Evolutionary conservation across 495 filamentous ascomycete genomes (phyloP), one percentile per base, ranked within the genome.

Genomic region (Neurospora sp.): DNA sequence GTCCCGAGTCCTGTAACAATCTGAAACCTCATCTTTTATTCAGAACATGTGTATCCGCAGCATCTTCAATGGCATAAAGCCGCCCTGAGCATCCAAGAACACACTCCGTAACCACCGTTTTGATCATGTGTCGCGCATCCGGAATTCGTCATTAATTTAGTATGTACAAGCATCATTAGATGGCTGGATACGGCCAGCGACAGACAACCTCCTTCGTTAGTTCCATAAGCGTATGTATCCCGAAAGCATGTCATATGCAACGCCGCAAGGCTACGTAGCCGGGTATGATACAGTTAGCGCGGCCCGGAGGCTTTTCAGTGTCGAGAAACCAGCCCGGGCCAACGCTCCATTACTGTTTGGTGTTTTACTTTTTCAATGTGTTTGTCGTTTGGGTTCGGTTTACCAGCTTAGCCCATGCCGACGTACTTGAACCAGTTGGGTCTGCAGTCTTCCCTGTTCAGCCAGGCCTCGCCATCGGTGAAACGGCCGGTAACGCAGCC

Each of bases 381-480:
- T 66, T 35, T 66, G 53, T 66, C 27, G 27, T 66, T 66, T 16
- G 53, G 53, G 53, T 66, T 66, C 14, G 27, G 12, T 35, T 35
- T 27, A 66, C 27, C 14, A 22, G 8, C 66, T 81, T 77, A 98
- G 80, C 90, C 89, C 85, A 91, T 94, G 69, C 94, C 93, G 37
- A 91, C 93, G 80, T 91, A 93, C 83, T 97, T 94, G 85, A 99
- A 99, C 90, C 96, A 99, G 80, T 93, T 94, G 39, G 94, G 93
- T 70, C 96, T 87, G 83, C 96, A 99, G 82, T 99, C 96, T 78
- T 99, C 96, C 80, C 91, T 91, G 75, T 92, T 86, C 35, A 99
- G 84, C 82, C 87, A 97, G 39, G 87, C 81, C 74, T 93, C 94
- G 75, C 96, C 96, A 75, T 96, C 93, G 66, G 92, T 97, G 76